These are phyloP conservation scores for Oryza nivara DNA, from an alignment of 176 grass and related monocot species.

Conservation along the genomic window DNA sequence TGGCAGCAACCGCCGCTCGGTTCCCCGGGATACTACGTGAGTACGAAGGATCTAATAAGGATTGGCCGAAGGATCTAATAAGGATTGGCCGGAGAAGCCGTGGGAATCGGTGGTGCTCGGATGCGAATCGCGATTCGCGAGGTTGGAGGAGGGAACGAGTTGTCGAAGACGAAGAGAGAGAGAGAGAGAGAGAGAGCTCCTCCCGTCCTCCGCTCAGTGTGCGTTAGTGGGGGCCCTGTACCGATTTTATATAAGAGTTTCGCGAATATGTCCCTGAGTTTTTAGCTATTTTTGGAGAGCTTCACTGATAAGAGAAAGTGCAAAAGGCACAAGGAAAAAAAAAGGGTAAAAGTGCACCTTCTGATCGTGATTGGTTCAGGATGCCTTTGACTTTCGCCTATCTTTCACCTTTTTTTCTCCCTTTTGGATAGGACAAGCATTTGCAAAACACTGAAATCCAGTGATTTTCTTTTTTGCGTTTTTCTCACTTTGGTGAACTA, in stretches of 20 bases:
- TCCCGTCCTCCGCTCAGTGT: constrained; percentile 17
- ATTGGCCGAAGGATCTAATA: constrained; percentile 4
- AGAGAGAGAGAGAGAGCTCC: neutral
- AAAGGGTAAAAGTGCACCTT: constrained; percentile 13
- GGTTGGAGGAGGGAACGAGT: constrained; percentile 5
- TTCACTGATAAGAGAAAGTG: constrained; percentile 14
- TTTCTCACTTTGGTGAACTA: neutral
- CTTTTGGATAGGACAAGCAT: neutral
- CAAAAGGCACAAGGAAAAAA: neutral
- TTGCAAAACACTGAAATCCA: constrained; percentile 8
- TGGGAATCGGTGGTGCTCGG: neutral
- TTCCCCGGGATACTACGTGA: neutral
- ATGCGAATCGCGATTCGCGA: constrained; percentile 40
- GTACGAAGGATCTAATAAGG: constrained; percentile 1
- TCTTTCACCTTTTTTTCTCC: neutral
- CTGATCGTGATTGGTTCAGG: constrained; percentile 40
- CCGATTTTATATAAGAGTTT: constrained; percentile 33
- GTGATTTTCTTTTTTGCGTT: neutral
- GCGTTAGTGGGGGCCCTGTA: constrained; percentile 16
- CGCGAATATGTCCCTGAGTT: neutral
- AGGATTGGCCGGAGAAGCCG: neutral
- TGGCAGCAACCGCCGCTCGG: neutral
- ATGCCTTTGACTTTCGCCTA: constrained; percentile 42
- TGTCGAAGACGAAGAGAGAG: constrained; percentile 9
- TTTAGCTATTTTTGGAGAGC: neutral